phyloP scores from a whole-genome alignment of 306 rosid genomes.

The Crotalaria pallida region DNA sequence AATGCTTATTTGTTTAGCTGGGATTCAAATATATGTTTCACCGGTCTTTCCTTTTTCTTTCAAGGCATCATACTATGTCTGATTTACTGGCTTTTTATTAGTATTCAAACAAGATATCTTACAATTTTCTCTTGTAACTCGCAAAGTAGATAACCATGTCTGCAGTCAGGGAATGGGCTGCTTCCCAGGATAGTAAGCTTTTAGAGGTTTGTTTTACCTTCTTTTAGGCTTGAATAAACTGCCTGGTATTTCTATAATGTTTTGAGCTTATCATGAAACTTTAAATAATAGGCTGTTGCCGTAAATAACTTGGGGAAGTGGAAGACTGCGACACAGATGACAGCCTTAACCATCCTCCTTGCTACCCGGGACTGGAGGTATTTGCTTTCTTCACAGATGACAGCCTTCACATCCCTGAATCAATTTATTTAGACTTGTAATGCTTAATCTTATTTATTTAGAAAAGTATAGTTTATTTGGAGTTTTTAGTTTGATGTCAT shows the following conservation, averaged over 20 bases:
- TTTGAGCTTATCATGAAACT: slow-evolving; percentile 3
- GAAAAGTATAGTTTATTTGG: neutral
- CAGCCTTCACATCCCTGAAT: neutral
- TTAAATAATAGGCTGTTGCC: slow-evolving; percentile 72
- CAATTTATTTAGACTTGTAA: neutral
- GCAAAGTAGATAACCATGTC: slow-evolving; percentile 89
- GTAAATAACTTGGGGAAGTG: slow-evolving; percentile 99
- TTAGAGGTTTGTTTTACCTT: slow-evolving; percentile 65
- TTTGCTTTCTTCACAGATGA: neutral
- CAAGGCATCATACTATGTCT: slow-evolving; percentile 5
- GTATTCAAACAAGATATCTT: slow-evolving; percentile 14
- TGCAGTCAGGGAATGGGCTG: slow-evolving; percentile 99
- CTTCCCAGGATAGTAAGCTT: slow-evolving; percentile 85
- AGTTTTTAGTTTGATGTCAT: neutral
- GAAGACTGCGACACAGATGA: slow-evolving; percentile 99
- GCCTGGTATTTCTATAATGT: neutral
- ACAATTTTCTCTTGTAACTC: slow-evolving; percentile 22
- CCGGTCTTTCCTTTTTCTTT: neutral
- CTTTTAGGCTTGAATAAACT: slow-evolving; percentile 5
- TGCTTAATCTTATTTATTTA: neutral
- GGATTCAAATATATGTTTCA: neutral
- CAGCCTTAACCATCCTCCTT: slow-evolving; percentile 76
- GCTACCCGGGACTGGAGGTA: slow-evolving; percentile 92
- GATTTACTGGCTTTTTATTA: neutral
- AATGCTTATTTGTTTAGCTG: neutral